Conservation (phyloP, 1,284 basidiomycete genomes). For the Boletus sp. region DNA sequence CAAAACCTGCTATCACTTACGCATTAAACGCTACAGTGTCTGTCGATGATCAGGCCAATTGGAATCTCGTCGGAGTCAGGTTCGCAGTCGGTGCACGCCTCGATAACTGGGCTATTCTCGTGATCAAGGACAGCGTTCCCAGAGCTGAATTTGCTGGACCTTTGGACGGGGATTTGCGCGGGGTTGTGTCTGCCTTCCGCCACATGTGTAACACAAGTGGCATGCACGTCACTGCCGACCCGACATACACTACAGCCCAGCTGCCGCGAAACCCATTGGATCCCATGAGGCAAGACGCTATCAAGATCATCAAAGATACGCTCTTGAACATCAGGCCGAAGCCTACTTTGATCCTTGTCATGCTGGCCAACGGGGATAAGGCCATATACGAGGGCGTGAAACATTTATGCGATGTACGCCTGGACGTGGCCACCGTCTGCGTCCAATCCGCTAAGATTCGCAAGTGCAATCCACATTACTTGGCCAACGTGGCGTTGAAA, state of each 20-base stretch:
- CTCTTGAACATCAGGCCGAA: neutral
- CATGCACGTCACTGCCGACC: neutral
- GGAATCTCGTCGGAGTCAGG: constrained; percentile 2
- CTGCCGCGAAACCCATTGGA: neutral
- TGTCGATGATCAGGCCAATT: neutral
- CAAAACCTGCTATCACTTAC: neutral
- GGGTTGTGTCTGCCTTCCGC: neutral
- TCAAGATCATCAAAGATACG: neutral
- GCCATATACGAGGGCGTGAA: constrained; percentile 1
- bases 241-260: neutral
- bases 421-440: constrained; percentile 1
- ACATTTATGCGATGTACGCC: constrained; percentile 1
- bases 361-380: neutral
- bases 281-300: neutral
- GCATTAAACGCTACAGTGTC: neutral
- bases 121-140: neutral
- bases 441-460: constrained; percentile 1
- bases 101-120: constrained; percentile 1
- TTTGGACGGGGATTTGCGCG: neutral
- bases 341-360: neutral
- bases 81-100: neutral
- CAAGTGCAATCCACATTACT: neutral
- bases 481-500: neutral
- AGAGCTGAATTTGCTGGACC: neutral
- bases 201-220: neutral